Conservation (phyloP, 1,139 yeast species). For the Keqinozyma sinolaborantium region DNA sequence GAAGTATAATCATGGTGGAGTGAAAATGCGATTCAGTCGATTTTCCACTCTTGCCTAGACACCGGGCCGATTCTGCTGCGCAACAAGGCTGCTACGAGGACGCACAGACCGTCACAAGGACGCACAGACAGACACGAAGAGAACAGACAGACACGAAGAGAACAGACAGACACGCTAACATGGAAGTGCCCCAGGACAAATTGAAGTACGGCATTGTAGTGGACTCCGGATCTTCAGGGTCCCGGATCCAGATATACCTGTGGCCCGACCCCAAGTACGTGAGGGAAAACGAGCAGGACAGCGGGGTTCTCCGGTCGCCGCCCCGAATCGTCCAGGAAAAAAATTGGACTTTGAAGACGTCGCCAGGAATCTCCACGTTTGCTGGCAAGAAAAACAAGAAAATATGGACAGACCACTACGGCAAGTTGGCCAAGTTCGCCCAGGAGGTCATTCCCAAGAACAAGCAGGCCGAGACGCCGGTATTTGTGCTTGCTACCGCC, state of each 20-base stretch:
- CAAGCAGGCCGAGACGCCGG: constrained; percentile 56
- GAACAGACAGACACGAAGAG: too few species aligned
- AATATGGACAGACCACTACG: constrained; percentile 62
- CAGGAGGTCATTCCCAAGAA: constrained; percentile 54
- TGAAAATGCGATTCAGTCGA: too few species aligned
- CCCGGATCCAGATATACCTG: constrained; percentile 64
- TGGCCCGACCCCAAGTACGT: constrained; percentile 52
- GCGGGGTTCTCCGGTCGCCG: constrained; percentile 41
- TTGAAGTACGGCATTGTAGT: constrained; percentile 65
- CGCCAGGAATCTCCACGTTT: constrained; percentile 69
- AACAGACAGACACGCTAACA: too few species aligned
- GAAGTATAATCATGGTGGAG: constrained; percentile 34
- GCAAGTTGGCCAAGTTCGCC: constrained; percentile 54
- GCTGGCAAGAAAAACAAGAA: constrained; percentile 38
- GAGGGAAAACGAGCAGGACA: constrained; percentile 18
- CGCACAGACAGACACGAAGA: too few species aligned
- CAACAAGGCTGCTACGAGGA: too few species aligned
- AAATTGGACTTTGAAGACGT: constrained; percentile 58
- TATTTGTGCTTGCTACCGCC: constrained; percentile 75
- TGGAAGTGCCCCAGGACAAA: constrained; percentile 11
- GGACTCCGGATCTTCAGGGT: constrained; percentile 83
- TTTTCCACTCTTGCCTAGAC: too few species aligned
- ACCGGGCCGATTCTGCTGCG: too few species aligned
- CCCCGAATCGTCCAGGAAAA: constrained; percentile 59
- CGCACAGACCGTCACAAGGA: too few species aligned